phyloP scores from a whole-genome alignment of 208 protist species.

The Acanthamoeba rhysodes region DNA sequence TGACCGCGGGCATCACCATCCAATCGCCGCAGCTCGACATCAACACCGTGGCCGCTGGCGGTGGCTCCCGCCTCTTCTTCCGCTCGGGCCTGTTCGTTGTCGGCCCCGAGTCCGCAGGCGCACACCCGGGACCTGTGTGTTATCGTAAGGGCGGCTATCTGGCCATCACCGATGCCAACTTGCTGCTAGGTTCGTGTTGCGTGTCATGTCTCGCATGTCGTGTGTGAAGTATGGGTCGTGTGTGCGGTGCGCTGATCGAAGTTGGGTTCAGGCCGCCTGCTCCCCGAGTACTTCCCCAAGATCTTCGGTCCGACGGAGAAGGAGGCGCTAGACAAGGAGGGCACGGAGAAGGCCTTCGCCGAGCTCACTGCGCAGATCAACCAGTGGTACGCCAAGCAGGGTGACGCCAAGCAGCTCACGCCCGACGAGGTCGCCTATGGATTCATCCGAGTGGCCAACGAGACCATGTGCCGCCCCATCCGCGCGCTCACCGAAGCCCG shows the following conservation, averaged over 20 bases:
- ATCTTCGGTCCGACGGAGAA: slow-evolving; percentile 95
- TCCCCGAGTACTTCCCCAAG: slow-evolving; percentile 95
- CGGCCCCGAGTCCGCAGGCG: slow-evolving; percentile 93
- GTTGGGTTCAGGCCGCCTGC: slow-evolving; percentile 84
- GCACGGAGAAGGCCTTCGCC: slow-evolving; percentile 89
- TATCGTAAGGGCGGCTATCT: slow-evolving; percentile 96
- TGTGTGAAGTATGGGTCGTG: neutral
- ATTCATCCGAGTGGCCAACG: slow-evolving; percentile 96
- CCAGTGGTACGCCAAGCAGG: slow-evolving; percentile 76
- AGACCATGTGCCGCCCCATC: slow-evolving; percentile 97
- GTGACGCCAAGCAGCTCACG: slow-evolving; percentile 73
- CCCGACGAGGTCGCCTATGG: slow-evolving; percentile 89
- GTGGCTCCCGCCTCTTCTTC: slow-evolving; percentile 95
- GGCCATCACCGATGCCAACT: slow-evolving; percentile 96
- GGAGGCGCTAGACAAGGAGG: slow-evolving; percentile 88
- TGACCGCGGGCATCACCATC: slow-evolving; percentile 92
- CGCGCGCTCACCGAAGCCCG: slow-evolving; percentile 94
- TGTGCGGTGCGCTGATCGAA: neutral
- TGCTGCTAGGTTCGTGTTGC: slow-evolving; percentile 91
- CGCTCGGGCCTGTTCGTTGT: slow-evolving; percentile 94
- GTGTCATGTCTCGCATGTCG: neutral
- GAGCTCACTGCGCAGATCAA: slow-evolving; percentile 90
- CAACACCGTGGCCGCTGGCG: slow-evolving; percentile 97
- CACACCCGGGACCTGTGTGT: slow-evolving; percentile 94
- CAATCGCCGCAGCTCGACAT: slow-evolving; percentile 97